Conservation (phyloP, 177 flowering plant species). For the Telopea speciosissima region DNA sequence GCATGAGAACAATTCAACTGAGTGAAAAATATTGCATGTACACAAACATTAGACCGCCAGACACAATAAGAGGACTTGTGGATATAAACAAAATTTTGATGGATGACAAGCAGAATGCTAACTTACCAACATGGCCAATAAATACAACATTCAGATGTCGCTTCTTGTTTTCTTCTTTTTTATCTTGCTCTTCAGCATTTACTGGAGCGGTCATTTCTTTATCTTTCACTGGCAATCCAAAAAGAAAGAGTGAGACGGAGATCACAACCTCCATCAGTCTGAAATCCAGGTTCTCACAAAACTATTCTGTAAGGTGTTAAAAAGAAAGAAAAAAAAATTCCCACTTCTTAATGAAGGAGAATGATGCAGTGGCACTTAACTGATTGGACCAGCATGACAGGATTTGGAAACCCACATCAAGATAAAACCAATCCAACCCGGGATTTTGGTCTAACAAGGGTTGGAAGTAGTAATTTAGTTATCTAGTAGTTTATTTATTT, state of each 20-base stretch:
- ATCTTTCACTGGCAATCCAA: slow-evolving; percentile 15
- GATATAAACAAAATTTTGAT: background rate
- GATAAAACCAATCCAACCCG: too few relatives aligned
- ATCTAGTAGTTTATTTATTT: too few relatives aligned
- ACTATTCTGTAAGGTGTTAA: background rate
- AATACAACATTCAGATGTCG: slow-evolving; percentile 77
- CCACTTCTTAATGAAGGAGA: background rate
- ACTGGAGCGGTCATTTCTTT: slow-evolving; percentile 22
- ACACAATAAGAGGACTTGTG: background rate
- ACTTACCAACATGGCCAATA: slow-evolving; percentile 80
- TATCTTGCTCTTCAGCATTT: slow-evolving; percentile 26
- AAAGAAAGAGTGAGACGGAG: background rate
- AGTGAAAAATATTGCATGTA: background rate
- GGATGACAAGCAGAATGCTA: background rate
- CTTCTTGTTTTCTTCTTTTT: slow-evolving; percentile 32
- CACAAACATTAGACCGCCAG: background rate
- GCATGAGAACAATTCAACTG: background rate
- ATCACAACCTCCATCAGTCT: too few relatives aligned
- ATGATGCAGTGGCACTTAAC: too few relatives aligned
- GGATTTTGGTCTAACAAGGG: too few relatives aligned
- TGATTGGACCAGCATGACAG: too few relatives aligned
- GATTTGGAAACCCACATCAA: too few relatives aligned
- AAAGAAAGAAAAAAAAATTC: background rate
- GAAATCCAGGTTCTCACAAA: background rate
- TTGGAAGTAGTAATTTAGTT: too few relatives aligned